Base-by-base conservation (phyloP, 2,329 filamentous ascomycete species). In the Rhynchosporium agropyri region DNA sequence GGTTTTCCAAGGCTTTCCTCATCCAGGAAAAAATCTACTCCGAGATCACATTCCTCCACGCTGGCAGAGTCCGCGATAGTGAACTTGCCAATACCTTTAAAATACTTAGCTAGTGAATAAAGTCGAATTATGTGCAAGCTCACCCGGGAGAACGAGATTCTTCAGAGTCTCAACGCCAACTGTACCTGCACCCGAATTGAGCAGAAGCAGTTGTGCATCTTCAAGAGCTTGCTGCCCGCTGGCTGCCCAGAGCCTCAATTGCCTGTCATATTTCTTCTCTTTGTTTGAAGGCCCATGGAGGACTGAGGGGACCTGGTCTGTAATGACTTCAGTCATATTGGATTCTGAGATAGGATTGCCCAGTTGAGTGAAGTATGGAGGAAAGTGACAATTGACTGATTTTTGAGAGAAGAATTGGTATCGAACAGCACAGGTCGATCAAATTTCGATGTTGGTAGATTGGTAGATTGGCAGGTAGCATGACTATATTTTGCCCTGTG, bases 1-100 rank as follows among this genome's bases (percentile, higher is more conserved):
- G 87, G 87, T 71, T 87, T 88, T 59, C 92, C 93, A 43, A 96
- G 75, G 67, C 87, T 89, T 55, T 82, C 80, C 70, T 95, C 87
- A 65, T 97, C 91, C 0, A 99, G 81, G 73, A 99, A 99, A 82
- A 99, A 99, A 78, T 99, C 99, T 66, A 97, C 89, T 4, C 96
- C 95, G 46, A 99, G 80, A 72, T 99, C 95, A 48, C 87, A 82
- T 69, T 96, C 89, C 0, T 80, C 81, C n/a, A 99, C 93, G 2
- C 83, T 76, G 1, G 87, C 84, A 6, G 89, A 87, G 72, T 99
- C 95, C 58, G 90, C 89, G 65, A 99, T 96, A 0, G 91, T 96
- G 75, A 97, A 99, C 31, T 87, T 85, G 8, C 95, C 96, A 71
- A 98, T 90, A 3, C 93, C 89, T 88, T 53, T 10, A 6, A 54